Evolutionary conservation across 345 rosid species (phyloP).

Genomic region (Lumnitzera racemosa): DNA sequence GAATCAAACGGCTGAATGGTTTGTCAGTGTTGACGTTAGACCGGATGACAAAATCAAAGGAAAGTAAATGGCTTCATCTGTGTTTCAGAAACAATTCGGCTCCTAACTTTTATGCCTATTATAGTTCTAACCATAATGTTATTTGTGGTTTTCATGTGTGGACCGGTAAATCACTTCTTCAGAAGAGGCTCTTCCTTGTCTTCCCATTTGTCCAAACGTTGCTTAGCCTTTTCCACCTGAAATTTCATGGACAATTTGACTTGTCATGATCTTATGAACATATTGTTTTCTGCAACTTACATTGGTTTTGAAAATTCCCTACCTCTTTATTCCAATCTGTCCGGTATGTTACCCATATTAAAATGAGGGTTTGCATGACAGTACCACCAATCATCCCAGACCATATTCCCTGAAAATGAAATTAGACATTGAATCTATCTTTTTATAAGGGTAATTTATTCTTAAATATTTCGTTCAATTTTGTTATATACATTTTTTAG

Average conservation of each 20-base stretch:
- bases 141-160: too few species aligned
- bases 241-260: slow-evolving; percentile 2
- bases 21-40: too few species aligned
- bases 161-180: neutral
- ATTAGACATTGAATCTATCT: too few species aligned
- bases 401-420: slow-evolving; percentile 32
- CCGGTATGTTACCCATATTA: slow-evolving; percentile 32
- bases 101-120: too few species aligned
- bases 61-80: too few species aligned
- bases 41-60: too few species aligned
- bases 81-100: too few species aligned
- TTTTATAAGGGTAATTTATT: too few species aligned
- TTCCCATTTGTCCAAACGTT: slow-evolving; percentile 62
- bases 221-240: slow-evolving; percentile 59
- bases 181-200: slow-evolving; percentile 29
- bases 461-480: too few species aligned
- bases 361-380: slow-evolving; percentile 24
- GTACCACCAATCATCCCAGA: slow-evolving; percentile 40
- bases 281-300: neutral
- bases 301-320: neutral
- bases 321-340: slow-evolving; percentile 41
- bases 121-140: too few species aligned
- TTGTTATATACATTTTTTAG: too few species aligned
- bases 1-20: too few species aligned
- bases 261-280: neutral